phyloP scores from a whole-genome alignment of 2,329 filamentous ascomycete species.

The Verticillium longisporum region DNA sequence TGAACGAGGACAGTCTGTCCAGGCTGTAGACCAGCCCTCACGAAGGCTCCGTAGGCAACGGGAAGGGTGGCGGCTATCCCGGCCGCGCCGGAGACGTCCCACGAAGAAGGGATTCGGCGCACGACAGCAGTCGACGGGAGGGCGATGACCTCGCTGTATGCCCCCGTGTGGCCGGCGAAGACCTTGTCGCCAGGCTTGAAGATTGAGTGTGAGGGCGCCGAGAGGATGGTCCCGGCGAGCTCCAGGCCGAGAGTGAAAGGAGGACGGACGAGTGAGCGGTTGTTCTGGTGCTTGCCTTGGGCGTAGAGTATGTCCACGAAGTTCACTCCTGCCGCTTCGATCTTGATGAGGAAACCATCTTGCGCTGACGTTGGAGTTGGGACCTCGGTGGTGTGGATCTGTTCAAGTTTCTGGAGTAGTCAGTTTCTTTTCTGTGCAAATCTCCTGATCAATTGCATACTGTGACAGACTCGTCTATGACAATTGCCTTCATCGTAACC shows the following conservation, averaged over 20 bases:
- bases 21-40: constrained; percentile 29
- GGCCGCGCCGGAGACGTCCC: constrained; percentile 42
- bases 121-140: constrained; percentile 27
- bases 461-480: constrained; percentile 18
- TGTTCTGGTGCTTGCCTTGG: constrained; percentile 54
- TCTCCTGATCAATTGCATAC: constrained; percentile 5
- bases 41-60: constrained; percentile 45
- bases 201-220: constrained; percentile 22
- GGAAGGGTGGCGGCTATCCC: constrained; percentile 45
- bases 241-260: constrained; percentile 56
- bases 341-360: constrained; percentile 21
- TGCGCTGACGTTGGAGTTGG: constrained; percentile 10
- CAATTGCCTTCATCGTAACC: constrained; percentile 19
- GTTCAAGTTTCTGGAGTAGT: constrained; percentile 11
- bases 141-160: constrained; percentile 44
- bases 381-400: constrained; percentile 17
- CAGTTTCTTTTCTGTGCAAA: neutral
- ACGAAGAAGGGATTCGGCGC: constrained; percentile 34
- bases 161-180: constrained; percentile 44
- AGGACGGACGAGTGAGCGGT: constrained; percentile 44
- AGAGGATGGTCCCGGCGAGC: constrained; percentile 46
- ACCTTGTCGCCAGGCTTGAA: constrained; percentile 42
- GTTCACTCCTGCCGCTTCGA: constrained; percentile 50
- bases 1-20: constrained; percentile 48
- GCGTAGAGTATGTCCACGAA: constrained; percentile 56